Base-by-base conservation (phyloP, 768 basidiomycete genomes). In the Lactarius quietus region DNA sequence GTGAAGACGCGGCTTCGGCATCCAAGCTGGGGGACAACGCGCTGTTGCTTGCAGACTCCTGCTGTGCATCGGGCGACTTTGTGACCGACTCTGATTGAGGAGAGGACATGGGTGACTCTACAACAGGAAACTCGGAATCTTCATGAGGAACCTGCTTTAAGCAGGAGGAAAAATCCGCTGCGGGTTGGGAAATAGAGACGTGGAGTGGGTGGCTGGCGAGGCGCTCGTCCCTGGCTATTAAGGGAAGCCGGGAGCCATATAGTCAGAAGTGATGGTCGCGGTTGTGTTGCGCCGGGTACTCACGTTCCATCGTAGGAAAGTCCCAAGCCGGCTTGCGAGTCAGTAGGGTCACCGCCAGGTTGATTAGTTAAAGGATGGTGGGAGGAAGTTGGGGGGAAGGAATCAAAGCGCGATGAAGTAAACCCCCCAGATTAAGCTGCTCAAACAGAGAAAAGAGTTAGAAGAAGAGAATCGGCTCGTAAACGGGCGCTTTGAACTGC, bases 231-330 rank as follows among this genome's bases (percentile, higher is more conserved):
- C 65, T 66, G 65, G 65, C 65, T 66, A 56, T 58, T 45, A 20
- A 38, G 17, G 33, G n/a, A n/a, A 39, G 2, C 36, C 29, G 36
- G 23, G 48, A 61, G 48, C 41, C 15, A 18, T 31, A 57, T 38
- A 1, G 60, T 61, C 35, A 61, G 56, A 36, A 33, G 35, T 15
- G 31, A 39, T 10, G 17, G 48, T 23, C 26, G 64, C 31, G 43
- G 3, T 48, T 12, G 36, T 18, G 28, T 29, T 45, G 38, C 6
- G 31, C 41, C 26, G 14, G 35, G 3, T 3, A 69, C 69, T 63
- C 54, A 69, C 69, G 59, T 55, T 69, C 67, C 69, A 69, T 69
- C 28, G 59, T 39, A 56, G 69, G 69, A 52, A 69, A 68, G 35
- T 68, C 69, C 69, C 69, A 69, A 62, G 69, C 52, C 20, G 68